Base-by-base conservation (phyloP, 164 flowering plant species). In the Vitis amurensis region DNA sequence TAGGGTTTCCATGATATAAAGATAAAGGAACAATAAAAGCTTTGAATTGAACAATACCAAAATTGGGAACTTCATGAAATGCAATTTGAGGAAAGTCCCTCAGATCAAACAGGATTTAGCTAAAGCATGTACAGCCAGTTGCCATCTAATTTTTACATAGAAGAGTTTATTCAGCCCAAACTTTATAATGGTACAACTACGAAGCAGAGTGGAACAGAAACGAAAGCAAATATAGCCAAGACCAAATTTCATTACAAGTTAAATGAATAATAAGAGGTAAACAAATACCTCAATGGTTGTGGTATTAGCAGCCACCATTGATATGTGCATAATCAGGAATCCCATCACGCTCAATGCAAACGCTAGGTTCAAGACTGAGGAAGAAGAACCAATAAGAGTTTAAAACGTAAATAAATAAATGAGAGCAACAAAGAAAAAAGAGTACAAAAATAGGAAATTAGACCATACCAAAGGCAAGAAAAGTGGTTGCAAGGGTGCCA, bases 251-350 rank as follows among this genome's bases (percentile, higher is more conserved):
- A 27, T n/a, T 3, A 67, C 50, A 29, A 47, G 16, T 3, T 47
- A 13, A 9, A 23, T 44, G 11, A n/a, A 53, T 17, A 52, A 19
- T 29, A 15, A 23, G 17, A 48, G 69, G 15, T 9, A 50, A 51
- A 47, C 16, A 68, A 63, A 66, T 84, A 93, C 99, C 99, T 96
- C 99, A 75, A 96, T 96, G n/a, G 99, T 96, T 60, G 97, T 91
- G 60, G 97, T 96, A 76, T 96, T 96, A 65, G 78, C 96, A 57
- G 84, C 74, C 64, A 93, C 97, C 82, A 96, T 67, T 4, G 97
- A 89, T 57, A 92, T 81, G 77, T 96, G 99, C 98, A 96, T 92
- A 78, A 96, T 90, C 77, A 96, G 83, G 76, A 96, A 96, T 16
- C 98, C 98, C 82, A 92, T 30, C 4, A 96, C 97, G 72, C 97